These are phyloP conservation scores for Fusarium redolens DNA, from an alignment of 2,329 filamentous ascomycete genomes.

Conservation along the genomic window DNA sequence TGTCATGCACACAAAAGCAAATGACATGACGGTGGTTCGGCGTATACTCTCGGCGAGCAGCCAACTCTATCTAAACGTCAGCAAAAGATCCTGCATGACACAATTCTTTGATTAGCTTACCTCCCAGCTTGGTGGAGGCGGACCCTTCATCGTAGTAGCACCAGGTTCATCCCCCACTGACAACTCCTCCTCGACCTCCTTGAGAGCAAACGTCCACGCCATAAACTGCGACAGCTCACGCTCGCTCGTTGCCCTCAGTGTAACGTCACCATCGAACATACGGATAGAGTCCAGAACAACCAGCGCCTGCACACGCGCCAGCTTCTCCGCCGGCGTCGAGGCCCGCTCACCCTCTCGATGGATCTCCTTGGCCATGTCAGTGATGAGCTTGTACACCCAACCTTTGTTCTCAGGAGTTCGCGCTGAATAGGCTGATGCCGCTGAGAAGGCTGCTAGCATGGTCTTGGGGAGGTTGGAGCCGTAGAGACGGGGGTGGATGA, in stretches of 20 bases:
- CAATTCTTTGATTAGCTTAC: constrained; percentile 35
- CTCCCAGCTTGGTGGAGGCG: constrained; percentile 57
- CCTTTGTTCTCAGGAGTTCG: constrained; percentile 52
- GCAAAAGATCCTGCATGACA: neutral
- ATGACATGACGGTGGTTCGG: constrained; percentile 51
- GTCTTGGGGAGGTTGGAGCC: constrained; percentile 52
- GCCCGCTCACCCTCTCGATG: constrained; percentile 50
- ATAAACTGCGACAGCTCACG: constrained; percentile 51
- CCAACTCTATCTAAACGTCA: constrained; percentile 49
- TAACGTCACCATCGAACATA: constrained; percentile 58
- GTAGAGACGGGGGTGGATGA: constrained; percentile 58
- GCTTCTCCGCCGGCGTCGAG: constrained; percentile 51
- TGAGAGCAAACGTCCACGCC: constrained; percentile 53
- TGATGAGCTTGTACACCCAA: constrained; percentile 54
- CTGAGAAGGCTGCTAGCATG: constrained; percentile 55
- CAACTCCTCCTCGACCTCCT: constrained; percentile 49
- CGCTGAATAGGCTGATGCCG: constrained; percentile 53
- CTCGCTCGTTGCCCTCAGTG: constrained; percentile 55
- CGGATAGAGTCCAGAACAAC: constrained; percentile 56
- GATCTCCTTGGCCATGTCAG: constrained; percentile 53
- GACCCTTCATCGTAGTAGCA: constrained; percentile 42
- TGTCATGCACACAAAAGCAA: constrained; percentile 49
- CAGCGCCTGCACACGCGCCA: constrained; percentile 58
- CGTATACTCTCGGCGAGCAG: constrained; percentile 56
- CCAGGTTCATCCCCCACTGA: constrained; percentile 42